Base-by-base conservation (phyloP, 2,329 filamentous ascomycete species). In the Aspergillus tanneri region DNA sequence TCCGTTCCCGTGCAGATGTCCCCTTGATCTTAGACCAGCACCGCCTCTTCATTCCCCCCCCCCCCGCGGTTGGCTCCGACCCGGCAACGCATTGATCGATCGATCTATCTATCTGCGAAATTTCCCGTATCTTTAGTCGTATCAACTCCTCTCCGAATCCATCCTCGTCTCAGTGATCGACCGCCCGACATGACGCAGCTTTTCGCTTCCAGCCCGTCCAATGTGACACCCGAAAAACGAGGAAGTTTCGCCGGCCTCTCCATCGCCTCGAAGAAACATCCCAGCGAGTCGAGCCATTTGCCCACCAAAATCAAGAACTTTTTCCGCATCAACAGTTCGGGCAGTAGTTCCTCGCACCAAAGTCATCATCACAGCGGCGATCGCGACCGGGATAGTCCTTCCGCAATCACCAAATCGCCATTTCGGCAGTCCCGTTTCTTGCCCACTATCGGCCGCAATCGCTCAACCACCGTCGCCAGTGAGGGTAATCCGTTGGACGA, bases 401-500 rank as follows among this genome's bases (percentile, higher is more conserved):
- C 70, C 23, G 65, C 69, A 6, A 72, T 72, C 3, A 72, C 72
- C 60, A 89, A 87, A 69, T 80, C 79, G 57, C 79, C 82, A 46
- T 87, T 90, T 68, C 84, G 90, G 61, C 89, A 95, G 69, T 93
- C 88, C 57, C 84, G 89, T 63, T 95, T 96, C 75, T 88, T 96
- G 63, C 89, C 86, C 53, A 86, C 87, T 60, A 89, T 95, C 65
- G 87, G 87, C 65, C 87, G 92, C 60, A 90, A 92, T 67, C 85
- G 92, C 62, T 95, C 90, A 27, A 86, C 88, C 51, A 97, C 92
- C 21, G 88, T 95, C 47, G 89, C 89, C 58, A 96, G 90, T 72
- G 92, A 96, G 72, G 91, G 91, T 60, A 90, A 96, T 66, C 83
- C 86, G 49, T 80, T 96, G 56, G 92, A 96, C 59, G 91, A 96